A percentile compares a stretch with the other conserved stretches of the same genome.
These are phyloP conservation scores for Candida nitratophila DNA, from an alignment of 805 yeast species.

Conservation along the genomic window DNA sequence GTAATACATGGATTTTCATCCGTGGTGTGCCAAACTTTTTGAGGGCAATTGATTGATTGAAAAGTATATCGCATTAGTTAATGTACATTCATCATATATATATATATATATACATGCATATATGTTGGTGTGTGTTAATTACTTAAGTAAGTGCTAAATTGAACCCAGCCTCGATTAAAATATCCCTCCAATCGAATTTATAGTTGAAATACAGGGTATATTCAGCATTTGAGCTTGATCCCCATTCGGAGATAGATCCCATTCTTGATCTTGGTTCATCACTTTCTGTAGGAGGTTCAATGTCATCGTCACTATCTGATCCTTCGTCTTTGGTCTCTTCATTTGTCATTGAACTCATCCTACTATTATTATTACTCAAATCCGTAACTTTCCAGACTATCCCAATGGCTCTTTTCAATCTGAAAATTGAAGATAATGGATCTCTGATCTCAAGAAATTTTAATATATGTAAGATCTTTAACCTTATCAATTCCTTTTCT, in stretches of 20 bases:
- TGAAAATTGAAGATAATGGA: conserved; percentile 21
- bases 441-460: conserved; percentile 15
- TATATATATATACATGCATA: neutral
- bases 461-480: conserved; percentile 13
- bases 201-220: neutral
- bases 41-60: no score
- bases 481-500: conserved; percentile 11
- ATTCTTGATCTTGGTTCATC: neutral
- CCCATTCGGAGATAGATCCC: neutral
- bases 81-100: no score
- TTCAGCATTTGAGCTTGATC: neutral
- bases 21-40: no score
- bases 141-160: conserved; percentile 19
- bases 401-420: conserved; percentile 17
- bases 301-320: neutral
- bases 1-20: no score
- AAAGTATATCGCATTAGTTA: no score
- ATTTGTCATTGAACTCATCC: neutral
- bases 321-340: neutral
- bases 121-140: no score
- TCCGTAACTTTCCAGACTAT: conserved; percentile 23
- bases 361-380: neutral
- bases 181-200: conserved; percentile 23
- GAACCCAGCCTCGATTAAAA: conserved; percentile 16
- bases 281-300: neutral